Evolutionary conservation across 2,329 filamentous ascomycete species (phyloP), one percentile per base, ranked within the genome.

Genomic region (Botrytis cinerea): DNA sequence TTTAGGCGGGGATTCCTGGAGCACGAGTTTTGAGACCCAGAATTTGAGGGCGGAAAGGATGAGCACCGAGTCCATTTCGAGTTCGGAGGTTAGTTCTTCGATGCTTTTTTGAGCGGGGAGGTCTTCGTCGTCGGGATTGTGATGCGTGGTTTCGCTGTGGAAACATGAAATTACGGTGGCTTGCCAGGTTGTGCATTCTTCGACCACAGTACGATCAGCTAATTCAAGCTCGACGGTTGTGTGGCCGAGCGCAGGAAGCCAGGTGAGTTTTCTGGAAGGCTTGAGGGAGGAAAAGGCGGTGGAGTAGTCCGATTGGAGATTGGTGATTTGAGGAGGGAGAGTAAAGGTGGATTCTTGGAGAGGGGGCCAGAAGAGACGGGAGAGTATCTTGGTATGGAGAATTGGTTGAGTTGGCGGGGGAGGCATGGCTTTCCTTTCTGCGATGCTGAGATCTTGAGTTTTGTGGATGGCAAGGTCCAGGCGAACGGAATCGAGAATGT

Each of bases 351-450:
- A 91, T 74, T 90, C 88, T 68, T 92, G 89, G 35, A 97, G 85
- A 16, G 90, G 88, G 0, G 96, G 96, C 96, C 96, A 99, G 85
- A 97, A 99, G 75, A 97, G 90, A 35, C 94, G 90, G 0, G 95
- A 98, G 8, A 98, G 85, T 70, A 98, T 95, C 80, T 96, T 95
- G 45, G 94, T 90, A 78, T 95, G 91, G 71, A 93, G 68, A 22
- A 86, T 82, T 3, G 85, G 82, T 70, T 79, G 75, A 67, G 76
- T 81, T 51, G 82, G 18, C 10, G 46, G 32, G 18, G 48, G 46
- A 28, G 48, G 81, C 73, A 81, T 82, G 48, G 81, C 80, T 43
- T 80, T 78, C 75, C 63, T 76, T 77, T 71, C 74, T 35, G 72
- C 72, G 72, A 77, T 75, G 76, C 82, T 79, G 40, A 86, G 78